Evolutionary conservation across 1,284 basidiomycete species (phyloP).

Genomic region (Austroboletus niveus): DNA sequence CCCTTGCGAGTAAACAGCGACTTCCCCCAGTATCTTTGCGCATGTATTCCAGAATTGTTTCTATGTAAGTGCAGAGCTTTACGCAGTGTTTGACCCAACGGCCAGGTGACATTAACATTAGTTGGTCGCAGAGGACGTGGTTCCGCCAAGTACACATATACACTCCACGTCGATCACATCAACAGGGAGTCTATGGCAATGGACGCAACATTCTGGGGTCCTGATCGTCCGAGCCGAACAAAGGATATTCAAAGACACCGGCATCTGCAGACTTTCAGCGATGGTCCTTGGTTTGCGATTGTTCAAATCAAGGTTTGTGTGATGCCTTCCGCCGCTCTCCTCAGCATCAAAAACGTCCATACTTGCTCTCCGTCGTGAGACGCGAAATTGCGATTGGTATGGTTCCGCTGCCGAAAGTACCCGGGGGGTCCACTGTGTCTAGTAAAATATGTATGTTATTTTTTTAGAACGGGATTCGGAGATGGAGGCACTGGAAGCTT

Average conservation of each 20-base stretch:
- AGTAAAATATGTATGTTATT: too few species aligned
- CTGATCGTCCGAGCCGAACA: slow-evolving; percentile 18
- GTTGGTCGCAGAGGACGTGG: slow-evolving; percentile 46
- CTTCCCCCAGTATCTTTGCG: slow-evolving; percentile 5
- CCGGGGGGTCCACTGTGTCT: too few species aligned
- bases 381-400: too few species aligned
- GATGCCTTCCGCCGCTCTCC: too few species aligned
- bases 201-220: slow-evolving; percentile 44
- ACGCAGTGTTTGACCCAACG: not conserved
- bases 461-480: too few species aligned
- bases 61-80: slow-evolving; percentile 31
- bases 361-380: too few species aligned
- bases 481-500: too few species aligned
- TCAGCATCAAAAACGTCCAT: too few species aligned
- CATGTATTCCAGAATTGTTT: slow-evolving; percentile 35
- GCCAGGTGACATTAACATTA: not conserved
- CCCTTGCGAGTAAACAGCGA: too few species aligned
- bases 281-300: slow-evolving; percentile 33
- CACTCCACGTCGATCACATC: slow-evolving; percentile 39
- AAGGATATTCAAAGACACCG: slow-evolving; percentile 24
- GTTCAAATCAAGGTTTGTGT: slow-evolving; percentile 29
- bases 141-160: slow-evolving; percentile 48
- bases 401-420: too few species aligned
- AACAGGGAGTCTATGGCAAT: slow-evolving; percentile 39
- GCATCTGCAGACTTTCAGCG: slow-evolving; percentile 30